These are phyloP conservation scores for Candida hungchunana DNA, from an alignment of 805 yeast genomes.

Conservation along the genomic window DNA sequence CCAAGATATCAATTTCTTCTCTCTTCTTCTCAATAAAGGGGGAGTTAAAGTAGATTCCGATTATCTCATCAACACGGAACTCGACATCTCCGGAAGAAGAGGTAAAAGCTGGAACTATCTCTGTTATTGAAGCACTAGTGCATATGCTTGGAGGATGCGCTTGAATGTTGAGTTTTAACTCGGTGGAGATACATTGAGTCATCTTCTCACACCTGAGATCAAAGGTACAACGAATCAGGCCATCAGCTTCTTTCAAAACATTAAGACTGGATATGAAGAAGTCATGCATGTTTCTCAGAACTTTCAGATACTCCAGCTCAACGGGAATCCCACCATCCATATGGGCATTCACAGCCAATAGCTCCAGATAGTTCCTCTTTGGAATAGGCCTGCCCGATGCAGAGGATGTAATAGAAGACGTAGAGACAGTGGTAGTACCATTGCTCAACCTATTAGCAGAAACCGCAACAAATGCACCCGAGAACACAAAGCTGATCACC, in stretches of 20 bases:
- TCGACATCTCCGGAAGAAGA: background rate
- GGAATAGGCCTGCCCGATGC: background rate
- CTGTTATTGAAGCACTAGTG: background rate
- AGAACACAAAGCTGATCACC: constrained; percentile 11
- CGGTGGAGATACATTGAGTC: background rate
- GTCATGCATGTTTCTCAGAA: background rate
- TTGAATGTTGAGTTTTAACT: too few species aligned
- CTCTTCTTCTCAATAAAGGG: background rate
- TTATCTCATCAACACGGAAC: constrained; percentile 1
- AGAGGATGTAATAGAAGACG: background rate
- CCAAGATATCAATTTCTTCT: too few species aligned
- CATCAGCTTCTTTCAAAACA: too few species aligned
- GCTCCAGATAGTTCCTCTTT: background rate
- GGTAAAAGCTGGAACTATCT: background rate
- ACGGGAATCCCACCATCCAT: background rate
- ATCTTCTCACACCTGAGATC: constrained; percentile 1
- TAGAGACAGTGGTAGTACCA: constrained; percentile 2
- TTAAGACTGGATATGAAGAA: background rate
- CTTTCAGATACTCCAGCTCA: background rate
- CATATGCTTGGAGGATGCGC: background rate
- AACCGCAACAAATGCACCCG: constrained; percentile 5
- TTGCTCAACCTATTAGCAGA: constrained; percentile 10
- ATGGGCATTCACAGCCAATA: background rate
- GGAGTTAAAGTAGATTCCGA: constrained; percentile 1
- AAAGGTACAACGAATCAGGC: background rate